Evolutionary conservation across 106 monocot genomes (phyloP), one percentile per base, ranked within the genome.

Genomic region (Alisma plantagoaquatica): DNA sequence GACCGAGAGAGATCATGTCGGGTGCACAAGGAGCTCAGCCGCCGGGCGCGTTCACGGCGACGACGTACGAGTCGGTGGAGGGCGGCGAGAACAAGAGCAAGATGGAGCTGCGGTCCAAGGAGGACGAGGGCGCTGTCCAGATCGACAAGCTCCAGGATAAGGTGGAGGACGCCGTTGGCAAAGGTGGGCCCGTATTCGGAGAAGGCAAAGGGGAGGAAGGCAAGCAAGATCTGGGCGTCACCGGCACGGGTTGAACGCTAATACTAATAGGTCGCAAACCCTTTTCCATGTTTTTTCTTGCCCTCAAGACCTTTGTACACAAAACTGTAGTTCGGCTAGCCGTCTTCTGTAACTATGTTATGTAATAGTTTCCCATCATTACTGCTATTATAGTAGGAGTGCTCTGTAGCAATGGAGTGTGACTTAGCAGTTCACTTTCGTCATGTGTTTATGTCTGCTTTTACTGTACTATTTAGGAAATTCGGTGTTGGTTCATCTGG

Each of bases 11-110:
- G 14, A 28, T 9, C 33, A 65, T 65, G 65, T 65, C 65, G 15
- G 65, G 65, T 27, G 65, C 65, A 21, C 64, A 65, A 22, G 55
- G 55, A 9, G 56, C 66, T 15, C 31, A 47, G 17, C 66, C 66
- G 56, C 46, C 45, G 66, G 66, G 47, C 17, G 30, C 56, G 16
- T 33, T 41, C 46, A 56, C 66, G 17, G 30, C 64, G 4, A 53
- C 26, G 14, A 41, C 53, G n/a, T 64, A 51, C 51, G 26, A 54
- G 45, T 54, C 51, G 51, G 42, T 65, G 29, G 54, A 42, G 19
- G 51, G 29, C 10, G 53, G 44, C 12, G 54, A 32, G 53, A 66
- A 66, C 66, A 47, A 33, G 66, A 56, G 47, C 21, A 56, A 33
- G 42, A 47, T 66, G 66, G 56, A 31, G 11, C 15, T 66, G 23